Evolutionary conservation across 1,139 yeast genomes (phyloP).

Genomic region (Kurtzmaniella quercitrusa): DNA sequence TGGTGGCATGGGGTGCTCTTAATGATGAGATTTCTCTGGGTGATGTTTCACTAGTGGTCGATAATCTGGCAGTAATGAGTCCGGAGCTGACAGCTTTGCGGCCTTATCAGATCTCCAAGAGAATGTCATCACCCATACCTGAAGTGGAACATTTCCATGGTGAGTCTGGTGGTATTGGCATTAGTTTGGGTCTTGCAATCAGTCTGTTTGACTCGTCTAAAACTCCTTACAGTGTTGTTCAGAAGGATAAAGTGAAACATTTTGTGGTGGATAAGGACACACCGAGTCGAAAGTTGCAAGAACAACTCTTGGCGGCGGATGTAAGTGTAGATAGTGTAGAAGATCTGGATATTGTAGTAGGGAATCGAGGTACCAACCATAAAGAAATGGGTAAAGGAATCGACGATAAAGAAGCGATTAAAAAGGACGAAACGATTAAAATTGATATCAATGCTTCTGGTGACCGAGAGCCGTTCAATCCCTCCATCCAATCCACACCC

Average conservation of each 20-base stretch:
- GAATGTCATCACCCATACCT: constrained; percentile 3
- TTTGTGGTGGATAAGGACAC: constrained; percentile 10
- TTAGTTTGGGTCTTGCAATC: constrained; percentile 33
- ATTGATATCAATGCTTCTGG: no score
- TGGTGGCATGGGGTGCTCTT: constrained; percentile 31
- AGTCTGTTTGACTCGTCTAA: constrained; percentile 19
- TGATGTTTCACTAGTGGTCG: background rate
- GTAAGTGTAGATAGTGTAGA: background rate
- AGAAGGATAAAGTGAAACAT: constrained; percentile 27
- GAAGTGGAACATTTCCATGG: constrained; percentile 1
- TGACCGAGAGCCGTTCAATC: no score
- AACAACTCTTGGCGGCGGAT: background rate
- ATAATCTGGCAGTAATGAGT: background rate
- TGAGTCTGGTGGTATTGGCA: constrained; percentile 15
- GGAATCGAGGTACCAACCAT: no score
- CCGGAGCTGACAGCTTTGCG: constrained; percentile 1
- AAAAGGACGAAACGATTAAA: no score
- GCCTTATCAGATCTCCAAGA: constrained; percentile 3
- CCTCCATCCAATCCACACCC: no score
- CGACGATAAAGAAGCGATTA: no score
- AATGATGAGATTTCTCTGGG: constrained; percentile 16
- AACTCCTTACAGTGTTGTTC: constrained; percentile 33
- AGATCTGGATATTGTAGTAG: constrained; percentile 17
- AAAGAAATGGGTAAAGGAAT: no score
- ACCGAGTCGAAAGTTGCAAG: background rate